Evolutionary conservation across 805 yeast genomes (phyloP).

Genomic region (Suhomyces tanzawaensis): DNA sequence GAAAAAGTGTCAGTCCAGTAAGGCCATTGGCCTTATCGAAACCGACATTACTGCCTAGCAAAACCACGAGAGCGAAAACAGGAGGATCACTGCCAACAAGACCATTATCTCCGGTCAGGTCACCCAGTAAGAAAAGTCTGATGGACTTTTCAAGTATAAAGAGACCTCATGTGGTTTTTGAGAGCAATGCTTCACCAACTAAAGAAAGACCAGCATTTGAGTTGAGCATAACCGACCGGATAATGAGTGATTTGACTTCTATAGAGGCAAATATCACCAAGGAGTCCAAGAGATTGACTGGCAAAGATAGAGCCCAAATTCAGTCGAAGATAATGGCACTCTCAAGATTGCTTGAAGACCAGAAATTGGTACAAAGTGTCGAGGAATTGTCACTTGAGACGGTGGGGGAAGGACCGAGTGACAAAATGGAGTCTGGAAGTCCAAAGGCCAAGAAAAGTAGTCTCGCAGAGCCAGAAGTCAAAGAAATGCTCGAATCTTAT

Average conservation of each 20-base stretch:
- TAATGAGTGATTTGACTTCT: not conserved
- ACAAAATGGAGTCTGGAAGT: not conserved
- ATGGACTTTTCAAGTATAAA: constrained; percentile 2
- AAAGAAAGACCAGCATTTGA: not conserved
- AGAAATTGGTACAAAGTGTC: not conserved
- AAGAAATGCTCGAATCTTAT: constrained; percentile 34
- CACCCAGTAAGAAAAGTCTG: constrained; percentile 6
- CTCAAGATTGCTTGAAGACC: constrained; percentile 14
- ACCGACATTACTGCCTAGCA: constrained; percentile 8
- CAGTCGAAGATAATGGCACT: constrained; percentile 20
- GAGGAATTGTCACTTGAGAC: not conserved
- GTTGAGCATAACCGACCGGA: not conserved
- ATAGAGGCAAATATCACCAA: not conserved
- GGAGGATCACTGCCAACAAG: constrained; percentile 5
- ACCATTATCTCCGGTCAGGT: constrained; percentile 6
- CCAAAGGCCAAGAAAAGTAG: not conserved
- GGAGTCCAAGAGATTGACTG: not conserved
- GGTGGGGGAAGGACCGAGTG: not conserved
- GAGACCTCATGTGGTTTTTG: not conserved
- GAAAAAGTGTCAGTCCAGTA: constrained; percentile 2
- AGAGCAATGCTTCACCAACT: not conserved
- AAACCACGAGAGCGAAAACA: not conserved
- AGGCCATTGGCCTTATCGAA: constrained; percentile 8
- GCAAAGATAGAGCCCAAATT: constrained; percentile 17
- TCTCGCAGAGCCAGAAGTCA: not conserved